Evolutionary conservation across 257 asterid species (phyloP).

Genomic region (Echium plantagineum): DNA sequence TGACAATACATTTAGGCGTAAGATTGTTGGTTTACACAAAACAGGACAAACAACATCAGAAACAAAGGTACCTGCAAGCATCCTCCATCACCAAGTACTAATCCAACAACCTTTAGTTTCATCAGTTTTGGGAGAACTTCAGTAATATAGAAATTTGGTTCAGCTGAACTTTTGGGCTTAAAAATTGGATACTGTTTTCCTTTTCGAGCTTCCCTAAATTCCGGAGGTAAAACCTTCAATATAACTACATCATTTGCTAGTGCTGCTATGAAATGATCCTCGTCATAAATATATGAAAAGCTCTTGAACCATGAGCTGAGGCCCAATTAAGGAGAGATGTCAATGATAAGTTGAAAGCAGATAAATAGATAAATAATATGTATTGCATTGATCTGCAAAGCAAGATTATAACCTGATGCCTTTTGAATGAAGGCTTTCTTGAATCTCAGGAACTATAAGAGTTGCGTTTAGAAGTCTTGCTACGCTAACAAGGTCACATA

Average conservation of each 20-base stretch:
- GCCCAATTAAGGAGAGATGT: conserved; percentile 16
- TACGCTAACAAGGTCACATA: conserved; percentile 77
- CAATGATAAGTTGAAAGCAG: conserved; percentile 8
- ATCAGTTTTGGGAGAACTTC: conserved; percentile 62
- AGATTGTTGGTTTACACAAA: neutral
- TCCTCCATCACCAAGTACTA: conserved; percentile 74
- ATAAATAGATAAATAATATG: neutral
- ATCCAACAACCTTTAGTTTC: conserved; percentile 63
- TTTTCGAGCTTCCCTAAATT: conserved; percentile 59
- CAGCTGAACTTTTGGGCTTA: conserved; percentile 50
- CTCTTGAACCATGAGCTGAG: conserved; percentile 88
- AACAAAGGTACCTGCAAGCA: conserved; percentile 62
- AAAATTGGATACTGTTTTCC: conserved; percentile 50
- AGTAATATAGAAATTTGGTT: conserved; percentile 55
- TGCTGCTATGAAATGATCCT: conserved; percentile 58
- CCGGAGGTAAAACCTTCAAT: conserved; percentile 58
- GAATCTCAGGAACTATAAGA: conserved; percentile 86
- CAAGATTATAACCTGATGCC: conserved; percentile 71
- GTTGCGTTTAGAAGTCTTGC: conserved; percentile 92
- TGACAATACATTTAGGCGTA: neutral
- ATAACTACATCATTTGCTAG: conserved; percentile 74
- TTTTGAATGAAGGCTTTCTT: conserved; percentile 59
- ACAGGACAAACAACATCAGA: neutral
- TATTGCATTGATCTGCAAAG: conserved; percentile 5
- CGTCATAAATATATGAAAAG: conserved; percentile 74